Evolutionary conservation across 2,329 filamentous ascomycete species (phyloP).

Genomic region (Exophiala xenobiotica): DNA sequence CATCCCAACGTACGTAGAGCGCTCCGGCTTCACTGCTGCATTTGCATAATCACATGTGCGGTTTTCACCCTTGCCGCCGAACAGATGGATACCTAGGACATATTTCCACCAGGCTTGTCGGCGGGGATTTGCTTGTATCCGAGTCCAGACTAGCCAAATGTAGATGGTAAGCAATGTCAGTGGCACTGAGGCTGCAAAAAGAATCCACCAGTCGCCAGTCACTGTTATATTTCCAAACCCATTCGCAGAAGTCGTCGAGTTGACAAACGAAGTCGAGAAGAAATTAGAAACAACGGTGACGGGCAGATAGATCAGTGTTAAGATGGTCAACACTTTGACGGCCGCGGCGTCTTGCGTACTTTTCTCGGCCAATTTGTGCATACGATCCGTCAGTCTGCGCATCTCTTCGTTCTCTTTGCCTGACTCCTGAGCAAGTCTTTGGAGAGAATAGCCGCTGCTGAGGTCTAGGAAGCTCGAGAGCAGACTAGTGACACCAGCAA

Average conservation of each 20-base stretch:
- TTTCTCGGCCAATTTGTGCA: conserved; percentile 13
- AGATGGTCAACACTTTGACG: conserved; percentile 17
- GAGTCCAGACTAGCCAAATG: conserved; percentile 13
- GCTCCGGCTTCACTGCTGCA: not conserved
- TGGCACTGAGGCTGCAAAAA: conserved; percentile 10
- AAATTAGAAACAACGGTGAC: conserved; percentile 19
- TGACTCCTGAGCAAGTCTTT: conserved; percentile 10
- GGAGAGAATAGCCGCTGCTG: conserved; percentile 8
- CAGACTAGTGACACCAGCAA: conserved; percentile 5
- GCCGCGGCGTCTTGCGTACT: conserved; percentile 12
- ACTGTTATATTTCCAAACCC: not conserved
- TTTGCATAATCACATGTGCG: not conserved
- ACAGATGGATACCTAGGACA: not conserved
- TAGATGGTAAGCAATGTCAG: conserved; percentile 15
- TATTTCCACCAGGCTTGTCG: not conserved
- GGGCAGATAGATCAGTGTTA: conserved; percentile 18
- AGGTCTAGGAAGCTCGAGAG: conserved; percentile 15
- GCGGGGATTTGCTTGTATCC: conserved; percentile 6
- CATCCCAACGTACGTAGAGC: not conserved
- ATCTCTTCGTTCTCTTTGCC: conserved; percentile 14
- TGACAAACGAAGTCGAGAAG: conserved; percentile 19
- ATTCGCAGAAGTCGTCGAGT: not conserved
- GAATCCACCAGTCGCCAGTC: conserved; percentile 15
- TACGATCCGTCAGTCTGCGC: conserved; percentile 9
- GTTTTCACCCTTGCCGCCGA: not conserved